Evolutionary conservation across 768 basidiomycete species (phyloP).

Genomic region (Cytidiella melzeri): DNA sequence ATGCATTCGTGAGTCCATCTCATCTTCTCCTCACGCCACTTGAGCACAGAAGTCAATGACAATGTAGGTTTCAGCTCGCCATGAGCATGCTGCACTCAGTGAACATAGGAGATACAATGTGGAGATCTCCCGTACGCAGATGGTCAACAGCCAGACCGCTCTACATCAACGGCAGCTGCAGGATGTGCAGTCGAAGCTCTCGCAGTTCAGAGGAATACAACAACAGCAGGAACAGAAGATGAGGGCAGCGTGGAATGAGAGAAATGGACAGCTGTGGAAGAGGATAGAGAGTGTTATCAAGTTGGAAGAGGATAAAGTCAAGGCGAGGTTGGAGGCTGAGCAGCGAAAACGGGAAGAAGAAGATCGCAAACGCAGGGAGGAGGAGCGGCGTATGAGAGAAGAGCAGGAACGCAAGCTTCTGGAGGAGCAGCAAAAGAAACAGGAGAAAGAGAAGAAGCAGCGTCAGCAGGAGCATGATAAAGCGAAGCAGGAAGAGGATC

Average conservation of each 20-base stretch:
- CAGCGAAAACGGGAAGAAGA: slow-evolving; percentile 43
- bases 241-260: slow-evolving; percentile 38
- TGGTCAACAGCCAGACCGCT: slow-evolving; percentile 28
- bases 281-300: slow-evolving; percentile 60
- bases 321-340: slow-evolving; percentile 49
- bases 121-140: slow-evolving; percentile 13
- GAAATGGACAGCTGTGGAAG: slow-evolving; percentile 42
- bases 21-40: no score
- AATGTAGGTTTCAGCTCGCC: slow-evolving; percentile 34
- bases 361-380: slow-evolving; percentile 33
- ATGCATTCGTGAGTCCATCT: slow-evolving; percentile 36
- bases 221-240: slow-evolving; percentile 42
- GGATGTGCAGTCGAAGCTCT: slow-evolving; percentile 44
- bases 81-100: slow-evolving; percentile 19
- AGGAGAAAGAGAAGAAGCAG: slow-evolving; percentile 17
- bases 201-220: slow-evolving; percentile 35
- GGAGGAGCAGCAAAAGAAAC: slow-evolving; percentile 19
- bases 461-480: slow-evolving; percentile 16
- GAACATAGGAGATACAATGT: slow-evolving; percentile 14
- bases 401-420: slow-evolving; percentile 22
- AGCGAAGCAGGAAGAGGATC: slow-evolving; percentile 26
- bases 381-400: slow-evolving; percentile 20
- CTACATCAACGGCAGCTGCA: slow-evolving; percentile 44
- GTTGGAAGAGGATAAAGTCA: slow-evolving; percentile 54
- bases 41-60: not conserved